Conservation (phyloP, 2,329 filamentous ascomycete genomes). For the Neospermospora avenae region DNA sequence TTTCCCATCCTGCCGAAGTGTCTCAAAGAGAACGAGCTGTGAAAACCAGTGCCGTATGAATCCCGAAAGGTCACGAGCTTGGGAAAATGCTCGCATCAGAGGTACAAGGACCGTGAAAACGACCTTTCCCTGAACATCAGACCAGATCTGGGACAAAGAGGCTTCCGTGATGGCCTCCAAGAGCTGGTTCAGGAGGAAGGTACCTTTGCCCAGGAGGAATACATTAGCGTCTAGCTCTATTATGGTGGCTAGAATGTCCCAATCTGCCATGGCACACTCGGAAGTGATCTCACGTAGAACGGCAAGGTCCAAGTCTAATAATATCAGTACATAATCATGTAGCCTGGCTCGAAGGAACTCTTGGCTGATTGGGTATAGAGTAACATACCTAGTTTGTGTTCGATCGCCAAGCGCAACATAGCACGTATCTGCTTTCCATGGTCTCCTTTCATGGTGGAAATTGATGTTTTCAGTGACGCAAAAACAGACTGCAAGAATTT, state of each 20-base stretch:
- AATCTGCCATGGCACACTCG: constrained; percentile 32
- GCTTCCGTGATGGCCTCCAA: constrained; percentile 34
- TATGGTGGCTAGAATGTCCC: constrained; percentile 42
- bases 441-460: constrained; percentile 19
- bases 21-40: constrained; percentile 30
- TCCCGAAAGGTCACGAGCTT: constrained; percentile 39
- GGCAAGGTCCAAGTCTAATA: constrained; percentile 31
- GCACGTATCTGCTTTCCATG: constrained; percentile 28
- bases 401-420: constrained; percentile 38
- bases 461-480: constrained; percentile 31
- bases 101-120: constrained; percentile 38
- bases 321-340: neutral
- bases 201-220: constrained; percentile 39
- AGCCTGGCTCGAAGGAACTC: neutral
- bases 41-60: constrained; percentile 41
- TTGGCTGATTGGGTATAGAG: no score
- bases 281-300: constrained; percentile 35
- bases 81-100: constrained; percentile 41
- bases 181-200: constrained; percentile 30
- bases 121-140: constrained; percentile 28
- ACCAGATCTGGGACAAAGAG: constrained; percentile 24
- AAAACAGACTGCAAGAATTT: constrained; percentile 50
- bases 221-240: constrained; percentile 44
- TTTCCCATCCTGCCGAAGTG: constrained; percentile 21
- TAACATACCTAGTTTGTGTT: constrained; percentile 32